A percentile compares a stretch with the other conserved stretches of the same genome.
Evolutionary conservation across 768 basidiomycete genomes (phyloP).

Genomic region (Amanita molliuscula): DNA sequence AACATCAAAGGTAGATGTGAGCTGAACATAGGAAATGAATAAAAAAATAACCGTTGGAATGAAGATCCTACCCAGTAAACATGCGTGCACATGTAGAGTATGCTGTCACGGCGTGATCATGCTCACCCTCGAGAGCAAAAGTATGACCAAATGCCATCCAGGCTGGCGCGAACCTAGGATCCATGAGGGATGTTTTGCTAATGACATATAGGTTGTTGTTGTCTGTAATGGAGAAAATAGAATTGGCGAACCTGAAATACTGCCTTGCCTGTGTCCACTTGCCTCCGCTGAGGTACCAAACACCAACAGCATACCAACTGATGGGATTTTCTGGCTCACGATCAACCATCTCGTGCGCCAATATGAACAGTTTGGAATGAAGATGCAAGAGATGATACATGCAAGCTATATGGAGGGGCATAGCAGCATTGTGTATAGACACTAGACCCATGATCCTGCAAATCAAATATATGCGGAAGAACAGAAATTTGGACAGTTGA

Average conservation of each 20-base stretch:
- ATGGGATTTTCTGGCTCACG: conserved; percentile 86
- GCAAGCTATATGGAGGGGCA: conserved; percentile 94
- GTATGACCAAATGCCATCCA: conserved; percentile 99
- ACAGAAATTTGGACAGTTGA: background rate
- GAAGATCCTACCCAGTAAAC: conserved; percentile 70
- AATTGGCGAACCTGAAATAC: conserved; percentile 69
- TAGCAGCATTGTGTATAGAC: conserved; percentile 79
- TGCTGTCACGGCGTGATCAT: conserved; percentile 96
- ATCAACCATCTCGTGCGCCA: conserved; percentile 94
- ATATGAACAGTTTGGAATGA: conserved; percentile 87
- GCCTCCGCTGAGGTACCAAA: conserved; percentile 85
- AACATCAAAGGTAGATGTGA: conserved; percentile 92
- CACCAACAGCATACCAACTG: conserved; percentile 97
- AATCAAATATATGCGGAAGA: background rate
- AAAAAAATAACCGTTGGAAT: background rate
- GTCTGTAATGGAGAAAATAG: background rate
- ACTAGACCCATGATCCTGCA: conserved; percentile 75
- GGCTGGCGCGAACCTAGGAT: conserved; percentile 90
- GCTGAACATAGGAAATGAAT: conserved; percentile 28
- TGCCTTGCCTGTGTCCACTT: conserved; percentile 90
- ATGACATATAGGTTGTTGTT: conserved; percentile 6
- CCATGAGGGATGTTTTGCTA: conserved; percentile 95
- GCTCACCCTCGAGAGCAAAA: conserved; percentile 94
- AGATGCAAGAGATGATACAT: conserved; percentile 93
- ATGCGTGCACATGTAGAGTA: conserved; percentile 95